Base-by-base conservation (phyloP, 306 rosid species). In the Begonia peltatifolia region DNA sequence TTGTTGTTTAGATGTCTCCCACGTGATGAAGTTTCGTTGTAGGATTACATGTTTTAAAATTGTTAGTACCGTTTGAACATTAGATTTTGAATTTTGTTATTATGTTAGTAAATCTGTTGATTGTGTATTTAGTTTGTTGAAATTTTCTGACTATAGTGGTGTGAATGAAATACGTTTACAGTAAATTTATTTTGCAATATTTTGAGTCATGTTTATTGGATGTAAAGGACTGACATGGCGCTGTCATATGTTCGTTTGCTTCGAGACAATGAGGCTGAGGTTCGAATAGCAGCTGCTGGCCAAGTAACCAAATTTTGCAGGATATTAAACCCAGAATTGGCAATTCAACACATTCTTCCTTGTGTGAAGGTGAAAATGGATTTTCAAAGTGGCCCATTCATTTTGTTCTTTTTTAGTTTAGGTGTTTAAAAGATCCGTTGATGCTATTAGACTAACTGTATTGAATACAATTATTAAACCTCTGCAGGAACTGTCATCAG, bases 231-330 rank as follows among this genome's bases (percentile, higher is more conserved):
- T 66, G 97, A 90, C 58, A 71, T 90, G 83, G 95, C 85, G 52
- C 97, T 94, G 25, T 94, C 97, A 14, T 90, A 90, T 61, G 97
- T 89, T 60, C 90, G 95, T 54, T 61, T 90, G 67, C 95, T 90
- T 60, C 94, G 95, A 47, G 97, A 90, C 76, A 90, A 85, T 47
- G 97, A 90, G 65, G 95, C 97, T 52, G 97, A 90, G 81, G 97
- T 90, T 55, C 97, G 97, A 30, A 90, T 90, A 72, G 95, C 97
- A 65, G 93, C 97, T 66, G 97, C 97, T 62, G 97, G 97, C 46
- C 80, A 83, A 80, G 95, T 90, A 22, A 90, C 97, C n/a, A 90
- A 85, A 57, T 90, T 90, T 73, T 82, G 95, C 65, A 77, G 89
- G 76, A 90, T 90, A 58, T 76, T 90, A 58, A 85, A 67, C 72